Base-by-base conservation (phyloP, 2,329 filamentous ascomycete species). In the Exophiala alcalophila region DNA sequence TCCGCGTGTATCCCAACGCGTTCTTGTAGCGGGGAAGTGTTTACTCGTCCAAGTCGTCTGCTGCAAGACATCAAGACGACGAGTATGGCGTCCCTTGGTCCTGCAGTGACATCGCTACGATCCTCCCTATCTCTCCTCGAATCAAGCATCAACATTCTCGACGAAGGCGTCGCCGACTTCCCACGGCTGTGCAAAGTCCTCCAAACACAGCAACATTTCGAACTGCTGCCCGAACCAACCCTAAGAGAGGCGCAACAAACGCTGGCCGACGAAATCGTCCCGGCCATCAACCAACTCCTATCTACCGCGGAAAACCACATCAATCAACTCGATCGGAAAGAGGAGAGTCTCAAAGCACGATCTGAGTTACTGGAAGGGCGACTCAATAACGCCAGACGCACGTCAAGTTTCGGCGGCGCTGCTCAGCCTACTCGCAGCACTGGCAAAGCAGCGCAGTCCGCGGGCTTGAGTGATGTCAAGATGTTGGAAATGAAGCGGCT, bases 201-300 rank as follows among this genome's bases (percentile, higher is more conserved):
- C 1, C 77, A 81, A 56, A 80, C 78, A 4, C 81, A 77, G 42
- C 57, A 94, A 83, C 90, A 95, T 69, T 96, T 94, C 67, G 90
- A 96, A 64, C 81, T 95, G 28, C 86, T 95, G 56, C 86, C 89
- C 11, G 87, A 94, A 62, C 80, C 84, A 9, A 86, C 86, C 37
- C 79, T 96, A 30, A 81, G 83, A 49, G 77, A 83, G 50, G 90
- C 90, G 21, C 90, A 96, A 65, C 75, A 86, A 54, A 83, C 87
- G 4, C 79, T 96, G 12, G 83, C 89, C 57, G 85, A 87, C 58
- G 89, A 94, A 62, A 92, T 95, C 55, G 83, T 84, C n/a, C 90
- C 90, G 6, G 89, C 88, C 63, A 85, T 94, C 52, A 73, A 82
- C 20, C 78, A 81, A 44, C 78, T 96, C 2, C 80, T 96, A 37